Evolutionary conservation across 768 basidiomycete species (phyloP), one percentile per base, ranked within the genome.

Genomic region (Trametes gibbosa): DNA sequence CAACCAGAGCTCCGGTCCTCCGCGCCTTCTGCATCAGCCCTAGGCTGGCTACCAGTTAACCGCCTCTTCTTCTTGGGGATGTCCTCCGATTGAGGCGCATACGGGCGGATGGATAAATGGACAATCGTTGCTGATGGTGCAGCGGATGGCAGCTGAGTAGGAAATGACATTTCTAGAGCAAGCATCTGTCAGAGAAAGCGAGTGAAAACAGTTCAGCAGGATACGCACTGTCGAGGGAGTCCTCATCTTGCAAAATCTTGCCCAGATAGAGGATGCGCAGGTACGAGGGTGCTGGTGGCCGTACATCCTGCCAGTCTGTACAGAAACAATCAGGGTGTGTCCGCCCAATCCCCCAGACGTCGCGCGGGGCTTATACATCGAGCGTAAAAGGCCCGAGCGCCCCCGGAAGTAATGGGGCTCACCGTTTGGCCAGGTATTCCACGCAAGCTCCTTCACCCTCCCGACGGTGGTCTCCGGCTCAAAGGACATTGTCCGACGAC

Each of bases 361-460:
- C 17, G 25, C 29, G 17, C 49, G 47, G 55, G 42, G 47, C 55
- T 34, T 32, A 47, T 13, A 50, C 25, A 9, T 13, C 37, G 35
- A 39, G 42, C 14, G 29, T 39, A 47, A 46, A 54, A 47, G 45
- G 43, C 29, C 53, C 53, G 53, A 39, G 47, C 55, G 55, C 48
- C 34, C 55, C 45, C 35, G 32, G 8, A 42, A 3, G 50, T 27
- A 21, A 2, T 10, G 57, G 16, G 41, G 39, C 81, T 67, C 62
- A 86, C 89, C 89, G 65, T 76, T 74, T 27, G 88, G 88, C 90
- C 90, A 92, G 34, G 84, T 81, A 73, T 86, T 89, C 90, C 90
- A 92, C 37, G 86, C 82, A 47, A 92, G 80, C 74, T 92, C 90
- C 72, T 92, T 92, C 27, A 90, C 86, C 64, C 90, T 78, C 17